Base-by-base conservation (phyloP, 371 early-diverging fungal species). In the Rhizopus microsporus region DNA sequence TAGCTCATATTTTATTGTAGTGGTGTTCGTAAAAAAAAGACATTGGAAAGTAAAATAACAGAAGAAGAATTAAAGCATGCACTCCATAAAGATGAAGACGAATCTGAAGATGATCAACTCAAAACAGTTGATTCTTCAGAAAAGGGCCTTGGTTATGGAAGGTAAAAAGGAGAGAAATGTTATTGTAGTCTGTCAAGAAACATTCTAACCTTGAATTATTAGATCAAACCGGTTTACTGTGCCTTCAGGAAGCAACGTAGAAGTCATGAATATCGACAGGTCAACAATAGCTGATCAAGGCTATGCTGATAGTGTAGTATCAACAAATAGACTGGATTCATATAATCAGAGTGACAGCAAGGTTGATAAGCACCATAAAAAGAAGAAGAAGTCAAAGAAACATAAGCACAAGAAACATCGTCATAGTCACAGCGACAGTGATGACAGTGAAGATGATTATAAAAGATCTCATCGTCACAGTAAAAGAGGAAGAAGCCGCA, bases 121-220 rank as follows among this genome's bases (percentile, higher is more conserved):
- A 37, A 54, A n/a, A 48, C 35, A 1, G 58, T 68, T 0, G 72
- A 65, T 10, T 51, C 57, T 13, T 12, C 50, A 35, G 77, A 75
- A 54, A 80, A 82, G 44, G 90, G 90, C 3, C 62, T 89, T 35
- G 90, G 90, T 2, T 88, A 80, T 65, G 84, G 82, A 69, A 74
- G 78, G 77, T 81, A 60, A 37, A 45, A 13, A 35, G 12, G 10
- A 37, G 31, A 35, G 15, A 10, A n/a, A 8, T 34, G 29, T 38
- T 16, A 35, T 13, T 55, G 33, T 32, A 4, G 31, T 39, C 33
- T 15, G 39, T 31, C 23, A 12, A 31, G 3, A 10, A 45, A 16
- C n/a, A n/a, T 42, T 31, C 23, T 23, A 33, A 37, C 16, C 45
- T 13, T 48, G 33, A 16, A 15, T 34, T 37, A 8, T 17, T 45